phyloP scores from a whole-genome alignment of 139 green algal species.

The Auxenochlorella protothecoides region DNA sequence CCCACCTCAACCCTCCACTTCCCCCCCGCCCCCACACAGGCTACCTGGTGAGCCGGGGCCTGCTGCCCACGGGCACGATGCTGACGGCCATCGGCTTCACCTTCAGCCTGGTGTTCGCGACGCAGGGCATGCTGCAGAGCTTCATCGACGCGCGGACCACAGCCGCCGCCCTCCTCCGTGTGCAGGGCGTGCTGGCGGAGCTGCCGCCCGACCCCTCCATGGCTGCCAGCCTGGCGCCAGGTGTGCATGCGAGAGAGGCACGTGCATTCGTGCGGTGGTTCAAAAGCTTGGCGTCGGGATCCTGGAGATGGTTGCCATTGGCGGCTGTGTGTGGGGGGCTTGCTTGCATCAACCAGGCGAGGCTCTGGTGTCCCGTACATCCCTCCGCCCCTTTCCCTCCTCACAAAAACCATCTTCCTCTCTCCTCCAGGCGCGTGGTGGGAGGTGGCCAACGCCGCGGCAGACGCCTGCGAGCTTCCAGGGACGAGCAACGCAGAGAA shows the following conservation, averaged over 20 bases:
- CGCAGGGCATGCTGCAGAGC: conserved; percentile 66
- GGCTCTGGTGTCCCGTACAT: too few species aligned
- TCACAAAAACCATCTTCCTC: too few species aligned
- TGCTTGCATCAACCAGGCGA: too few species aligned
- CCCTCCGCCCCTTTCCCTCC: too few species aligned
- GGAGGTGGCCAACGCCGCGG: conserved; percentile 36
- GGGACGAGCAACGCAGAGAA: too few species aligned
- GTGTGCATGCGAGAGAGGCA: too few species aligned
- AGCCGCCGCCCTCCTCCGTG: conserved; percentile 38
- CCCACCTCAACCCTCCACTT: neutral
- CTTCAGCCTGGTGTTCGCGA: conserved; percentile 79
- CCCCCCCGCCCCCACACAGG: conserved; percentile 3
- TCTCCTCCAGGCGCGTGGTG: conserved; percentile 50
- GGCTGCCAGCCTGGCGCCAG: conserved; percentile 59
- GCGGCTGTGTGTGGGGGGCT: too few species aligned
- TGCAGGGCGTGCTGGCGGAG: conserved; percentile 40
- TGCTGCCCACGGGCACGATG: conserved; percentile 66
- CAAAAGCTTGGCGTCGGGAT: too few species aligned
- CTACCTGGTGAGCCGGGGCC: conserved; percentile 50
- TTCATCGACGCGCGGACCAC: conserved; percentile 55
- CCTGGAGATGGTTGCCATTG: too few species aligned
- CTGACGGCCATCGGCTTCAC: conserved; percentile 83
- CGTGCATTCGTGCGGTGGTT: too few species aligned
- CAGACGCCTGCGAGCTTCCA: neutral
- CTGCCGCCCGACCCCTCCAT: conserved; percentile 60